Base-by-base conservation (phyloP, 2,329 filamentous ascomycete species). In the Stachybotrys chartarum region DNA sequence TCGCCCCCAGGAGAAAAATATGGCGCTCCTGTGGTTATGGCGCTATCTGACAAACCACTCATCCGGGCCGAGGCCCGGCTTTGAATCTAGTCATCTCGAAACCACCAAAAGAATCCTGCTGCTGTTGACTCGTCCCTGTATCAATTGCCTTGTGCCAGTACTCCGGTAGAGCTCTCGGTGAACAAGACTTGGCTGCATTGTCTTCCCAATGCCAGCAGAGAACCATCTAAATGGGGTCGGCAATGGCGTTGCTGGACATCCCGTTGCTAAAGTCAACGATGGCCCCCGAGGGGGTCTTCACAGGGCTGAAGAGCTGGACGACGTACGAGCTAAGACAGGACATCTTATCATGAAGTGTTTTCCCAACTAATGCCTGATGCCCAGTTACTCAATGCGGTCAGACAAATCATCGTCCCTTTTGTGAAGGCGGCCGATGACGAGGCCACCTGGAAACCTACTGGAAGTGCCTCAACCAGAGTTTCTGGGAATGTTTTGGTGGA, bases 401-500 rank as follows among this genome's bases (percentile, higher is more conserved):
- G 86, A 70, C 73, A 78, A 8, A 77, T 91, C 54, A 81, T 92
- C 56, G 73, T 91, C 18, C 85, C 86, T 0, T 91, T 88, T 69
- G 84, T 93, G 63, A 78, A 75, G 58, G 75, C 79, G n/a, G 86
- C 88, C 46, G 88, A 92, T 70, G 78, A 85, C 55, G 80, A 84
- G 18, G 74, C 78, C 2, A 66, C 72, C 7, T 76, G 73, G 45
- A 84, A 80, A 61, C 61, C 64, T 30, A 72, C 78, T 0, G 85
- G 84, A 30, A 75, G 80, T 17, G 64, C 72, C 60, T 73, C 78
- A 18, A 63, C 72, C 7, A 65, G 70, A 11, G 67, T 65, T 4
- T 64, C 70, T 7, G 72, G 74, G 52, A 86, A 85, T 51, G 78
- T 81, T n/a, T 73, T 92, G 6, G 81, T 91, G 2, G 78, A 90